Evolutionary conservation across 2,329 filamentous ascomycete genomes (phyloP).

Genomic region (Cyphellophora attinorum): DNA sequence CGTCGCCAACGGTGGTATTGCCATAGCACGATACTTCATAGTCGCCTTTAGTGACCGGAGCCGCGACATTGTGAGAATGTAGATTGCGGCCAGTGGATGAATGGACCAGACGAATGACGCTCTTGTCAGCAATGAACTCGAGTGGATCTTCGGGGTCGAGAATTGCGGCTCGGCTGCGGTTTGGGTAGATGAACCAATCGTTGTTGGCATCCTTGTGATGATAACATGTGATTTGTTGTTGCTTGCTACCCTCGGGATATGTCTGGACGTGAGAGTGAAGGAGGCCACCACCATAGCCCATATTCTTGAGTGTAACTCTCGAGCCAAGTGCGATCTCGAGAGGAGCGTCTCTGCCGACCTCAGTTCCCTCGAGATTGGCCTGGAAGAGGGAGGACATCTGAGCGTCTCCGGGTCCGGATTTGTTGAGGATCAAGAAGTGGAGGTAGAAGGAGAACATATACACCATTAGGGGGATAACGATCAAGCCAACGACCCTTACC

Average conservation of each 20-base stretch:
- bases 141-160: slow-evolving; percentile 64
- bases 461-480: slow-evolving; percentile 77
- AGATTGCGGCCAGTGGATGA: slow-evolving; percentile 93
- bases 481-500: slow-evolving; percentile 75
- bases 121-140: slow-evolving; percentile 65
- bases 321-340: slow-evolving; percentile 87
- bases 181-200: slow-evolving; percentile 98
- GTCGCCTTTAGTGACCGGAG: slow-evolving; percentile 80
- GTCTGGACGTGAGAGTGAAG: slow-evolving; percentile 25
- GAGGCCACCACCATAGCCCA: slow-evolving; percentile 95
- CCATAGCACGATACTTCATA: slow-evolving; percentile 94
- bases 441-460: slow-evolving; percentile 94
- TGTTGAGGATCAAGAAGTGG: slow-evolving; percentile 88
- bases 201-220: slow-evolving; percentile 99
- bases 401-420: slow-evolving; percentile 91
- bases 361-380: slow-evolving; percentile 85
- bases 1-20: slow-evolving; percentile 88
- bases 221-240: slow-evolving; percentile 98
- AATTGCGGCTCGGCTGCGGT: slow-evolving; percentile 63
- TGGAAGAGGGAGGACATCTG: slow-evolving; percentile 99
- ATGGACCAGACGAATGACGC: slow-evolving; percentile 78
- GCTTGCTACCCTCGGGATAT: slow-evolving; percentile 32
- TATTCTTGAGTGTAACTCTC: slow-evolving; percentile 90
- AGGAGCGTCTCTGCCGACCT: slow-evolving; percentile 89
- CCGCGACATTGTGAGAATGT: slow-evolving; percentile 84